phyloP scores from a whole-genome alignment of 169 alveolate species.

The Cryptosporidium baileyi region DNA sequence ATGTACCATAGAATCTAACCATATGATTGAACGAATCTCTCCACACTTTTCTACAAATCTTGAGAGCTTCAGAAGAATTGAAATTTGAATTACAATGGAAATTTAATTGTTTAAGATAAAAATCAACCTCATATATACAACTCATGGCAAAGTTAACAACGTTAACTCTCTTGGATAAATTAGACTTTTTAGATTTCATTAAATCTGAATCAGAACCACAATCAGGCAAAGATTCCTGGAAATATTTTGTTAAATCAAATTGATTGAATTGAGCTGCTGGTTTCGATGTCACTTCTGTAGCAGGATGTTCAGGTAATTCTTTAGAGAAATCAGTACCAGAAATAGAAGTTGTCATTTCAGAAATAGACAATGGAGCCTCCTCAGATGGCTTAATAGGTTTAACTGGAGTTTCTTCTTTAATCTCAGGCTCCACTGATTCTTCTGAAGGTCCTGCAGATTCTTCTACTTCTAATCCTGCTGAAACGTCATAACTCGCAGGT shows the following conservation, averaged over 20 bases:
- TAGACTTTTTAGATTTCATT: not conserved
- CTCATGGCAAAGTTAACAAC: conserved; percentile 63
- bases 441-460: conserved; percentile 69
- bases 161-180: not conserved
- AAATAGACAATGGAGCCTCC: not conserved
- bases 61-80: conserved; percentile 36
- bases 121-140: conserved; percentile 55
- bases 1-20: conserved; percentile 50
- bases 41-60: conserved; percentile 63
- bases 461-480: conserved; percentile 56
- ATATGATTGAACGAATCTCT: conserved; percentile 38
- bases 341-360: not conserved
- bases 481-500: conserved; percentile 31
- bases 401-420: not conserved
- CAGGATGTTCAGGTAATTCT: not conserved
- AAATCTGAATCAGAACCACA: not conserved
- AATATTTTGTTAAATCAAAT: conserved; percentile 1
- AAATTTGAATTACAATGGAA: not conserved
- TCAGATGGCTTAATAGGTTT: not conserved
- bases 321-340: not conserved
- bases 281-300: not conserved
- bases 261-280: not conserved
- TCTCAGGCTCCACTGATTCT: not conserved
- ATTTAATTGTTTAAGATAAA: not conserved
- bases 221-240: conserved; percentile 5